Conservation (phyloP, 2,329 filamentous ascomycete genomes). For the Cladophialophora psammophila region DNA sequence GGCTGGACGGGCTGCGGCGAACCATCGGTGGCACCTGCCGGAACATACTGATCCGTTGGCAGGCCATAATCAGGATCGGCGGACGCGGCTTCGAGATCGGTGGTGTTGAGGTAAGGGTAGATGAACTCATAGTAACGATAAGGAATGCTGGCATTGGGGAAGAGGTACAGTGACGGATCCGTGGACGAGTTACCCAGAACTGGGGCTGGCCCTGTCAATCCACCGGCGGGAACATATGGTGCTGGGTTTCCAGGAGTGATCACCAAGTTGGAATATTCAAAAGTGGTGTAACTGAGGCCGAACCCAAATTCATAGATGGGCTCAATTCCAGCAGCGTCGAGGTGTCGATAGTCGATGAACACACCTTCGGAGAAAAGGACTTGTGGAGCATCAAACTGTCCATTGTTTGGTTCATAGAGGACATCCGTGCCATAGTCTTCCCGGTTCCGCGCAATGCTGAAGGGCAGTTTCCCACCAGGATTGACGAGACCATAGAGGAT, state of each 20-base stretch:
- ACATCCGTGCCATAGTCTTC: conserved; percentile 64
- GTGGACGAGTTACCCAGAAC: conserved; percentile 59
- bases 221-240: conserved; percentile 62
- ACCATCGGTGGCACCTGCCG: conserved; percentile 59
- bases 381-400: conserved; percentile 61
- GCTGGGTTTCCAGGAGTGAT: conserved; percentile 54
- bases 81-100: conserved; percentile 60
- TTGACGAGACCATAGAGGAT: conserved; percentile 73
- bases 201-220: conserved; percentile 62
- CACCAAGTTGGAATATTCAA: conserved; percentile 65
- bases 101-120: conserved; percentile 70
- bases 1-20: conserved; percentile 63
- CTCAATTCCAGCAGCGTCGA: conserved; percentile 62
- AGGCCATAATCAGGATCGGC: conserved; percentile 63
- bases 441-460: conserved; percentile 64
- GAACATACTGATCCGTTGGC: conserved; percentile 58
- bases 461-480: conserved; percentile 67
- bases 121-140: conserved; percentile 63
- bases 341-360: conserved; percentile 63
- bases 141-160: conserved; percentile 58
- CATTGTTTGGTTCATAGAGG: conserved; percentile 66
- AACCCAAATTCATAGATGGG: conserved; percentile 70
- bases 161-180: conserved; percentile 61
- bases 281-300: conserved; percentile 69
- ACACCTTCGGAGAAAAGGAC: conserved; percentile 66